Base-by-base conservation (phyloP, 495 filamentous ascomycete genomes). In the Xylaria intraflava region DNA sequence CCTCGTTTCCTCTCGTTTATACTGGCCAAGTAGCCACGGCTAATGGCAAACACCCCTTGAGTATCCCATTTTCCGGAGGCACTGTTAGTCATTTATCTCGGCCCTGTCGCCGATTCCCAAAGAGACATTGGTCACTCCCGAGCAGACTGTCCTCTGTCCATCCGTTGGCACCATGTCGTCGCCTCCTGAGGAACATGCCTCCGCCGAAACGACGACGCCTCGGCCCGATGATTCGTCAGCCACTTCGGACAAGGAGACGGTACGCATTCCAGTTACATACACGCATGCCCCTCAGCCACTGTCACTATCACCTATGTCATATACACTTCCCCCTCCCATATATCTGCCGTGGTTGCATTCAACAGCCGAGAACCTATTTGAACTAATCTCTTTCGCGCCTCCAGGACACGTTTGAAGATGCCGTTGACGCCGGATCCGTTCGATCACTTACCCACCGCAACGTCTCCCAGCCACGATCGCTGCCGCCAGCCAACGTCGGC, bases 371-470 rank as follows among this genome's bases (percentile, higher is more conserved):
- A 11, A 7, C 41, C 9, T 27, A 14, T 31, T 30, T 11, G 11
- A 41, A 47, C 60, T 62, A 55, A 59, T 53, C 49, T 35, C 38
- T 16, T 38, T 44, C 40, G 49, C 31, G 7, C 52, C 31, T 58
- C 42, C 68, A 89, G 86, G 87, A 90, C 53, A 82, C 82, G 19
- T 90, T 89, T 51, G 85, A 89, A 64, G 86, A 92, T 72, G 85
- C 85, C 52, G 72, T 80, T 58, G 87, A 89, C 69, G 75, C 69
- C 14, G 65, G 68, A 45, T 76, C 72, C 36, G 61, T 74, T 22
- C 68, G 75, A 38, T 76, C 75, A 8, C 60, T 78, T 55, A 78
- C 74, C 62, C 73, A 69, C 61, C 66, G 69, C 58, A 70, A 79
- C 61, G 75, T 73, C 71, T 71, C 38, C 67, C 58, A 55, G 57